phyloP scores from a whole-genome alignment of 345 rosid species.

The Eucalyptus brandiana region DNA sequence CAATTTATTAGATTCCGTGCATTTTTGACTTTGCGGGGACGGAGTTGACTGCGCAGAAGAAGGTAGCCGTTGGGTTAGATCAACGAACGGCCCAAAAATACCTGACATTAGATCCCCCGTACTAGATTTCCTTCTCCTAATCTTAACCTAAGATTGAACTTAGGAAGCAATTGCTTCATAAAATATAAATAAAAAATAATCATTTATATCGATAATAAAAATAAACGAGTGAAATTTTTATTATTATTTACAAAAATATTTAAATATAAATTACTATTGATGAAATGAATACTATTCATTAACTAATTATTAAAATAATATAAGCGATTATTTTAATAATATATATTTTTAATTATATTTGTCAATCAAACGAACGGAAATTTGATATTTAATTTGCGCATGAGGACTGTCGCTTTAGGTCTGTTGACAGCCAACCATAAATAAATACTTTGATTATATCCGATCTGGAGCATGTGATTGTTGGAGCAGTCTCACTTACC shows the following conservation, averaged over 20 bases:
- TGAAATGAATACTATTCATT: too few relatives aligned
- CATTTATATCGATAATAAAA: accelerated
- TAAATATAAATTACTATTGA: too few relatives aligned
- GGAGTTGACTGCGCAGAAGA: not conserved
- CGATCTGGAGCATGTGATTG: too few relatives aligned
- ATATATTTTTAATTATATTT: too few relatives aligned
- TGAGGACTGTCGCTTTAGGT: not conserved
- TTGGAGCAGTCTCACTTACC: too few relatives aligned
- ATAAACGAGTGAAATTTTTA: accelerated
- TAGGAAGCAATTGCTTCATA: not conserved
- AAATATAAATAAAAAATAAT: too few relatives aligned
- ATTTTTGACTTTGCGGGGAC: not conserved
- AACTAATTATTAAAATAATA: too few relatives aligned
- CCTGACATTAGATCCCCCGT: too few relatives aligned
- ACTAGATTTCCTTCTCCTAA: not conserved
- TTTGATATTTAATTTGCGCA: not conserved
- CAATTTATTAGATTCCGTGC: not conserved
- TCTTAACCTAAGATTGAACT: not conserved
- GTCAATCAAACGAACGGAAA: accelerated
- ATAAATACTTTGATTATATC: not conserved
- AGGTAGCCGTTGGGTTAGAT: not conserved
- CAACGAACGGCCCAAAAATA: not conserved
- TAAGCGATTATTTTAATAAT: accelerated
- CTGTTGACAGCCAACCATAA: not conserved
- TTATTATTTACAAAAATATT: too few relatives aligned